Evolutionary conservation across 176 grass and related monocot genomes (phyloP), one percentile per base, ranked within the genome.

Genomic region (Juncus effusus): DNA sequence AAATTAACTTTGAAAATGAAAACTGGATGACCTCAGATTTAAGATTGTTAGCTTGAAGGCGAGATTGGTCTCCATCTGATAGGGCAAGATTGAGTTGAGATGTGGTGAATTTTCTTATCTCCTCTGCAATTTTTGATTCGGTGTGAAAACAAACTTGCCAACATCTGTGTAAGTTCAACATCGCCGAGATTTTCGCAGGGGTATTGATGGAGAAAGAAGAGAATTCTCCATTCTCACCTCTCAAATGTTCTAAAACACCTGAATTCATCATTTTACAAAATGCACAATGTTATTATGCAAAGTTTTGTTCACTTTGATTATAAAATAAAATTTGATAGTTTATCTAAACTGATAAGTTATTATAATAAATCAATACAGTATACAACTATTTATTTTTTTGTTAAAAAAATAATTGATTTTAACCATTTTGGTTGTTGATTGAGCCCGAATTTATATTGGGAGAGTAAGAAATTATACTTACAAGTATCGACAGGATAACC

Each of bases 161-260:
- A 40, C 68, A 72, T 40, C 16, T 54, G 38, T 72, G 47, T 11
- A 72, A 40, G 51, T 72, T 59, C 10, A 72, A 14, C 68, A 72
- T 72, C 3, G 51, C 68, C 47, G 68, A 72, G 15, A 72, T 41
- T 2, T 72, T 72, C 9, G 51, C 28, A 2, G 15, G 52, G 50
- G 19, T 51, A 16, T 72, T 35, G 10, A 72, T n/a, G 7, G 68
- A 72, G 36, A 72, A 72, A 1, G 50, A 72, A 5, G 7, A 44
- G 28, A 72, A 72, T 13, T 57, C 40, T 10, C 28, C 50, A 5
- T 10, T 15, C 0, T 11, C 68, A 56, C 15, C 68, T 50, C 47
- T 38, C 15, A 72, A 57, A 15, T 56, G 19, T 50, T 58, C 50
- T 10, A 72, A 7, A 57, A 59, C 67, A 58, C 28, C 67, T 72